A percentile compares a stretch with the other conserved stretches of the same genome.
phyloP scores from a whole-genome alignment of 192 early-diverging fungal species.

The Gaertneriomyces semiglobifer region DNA sequence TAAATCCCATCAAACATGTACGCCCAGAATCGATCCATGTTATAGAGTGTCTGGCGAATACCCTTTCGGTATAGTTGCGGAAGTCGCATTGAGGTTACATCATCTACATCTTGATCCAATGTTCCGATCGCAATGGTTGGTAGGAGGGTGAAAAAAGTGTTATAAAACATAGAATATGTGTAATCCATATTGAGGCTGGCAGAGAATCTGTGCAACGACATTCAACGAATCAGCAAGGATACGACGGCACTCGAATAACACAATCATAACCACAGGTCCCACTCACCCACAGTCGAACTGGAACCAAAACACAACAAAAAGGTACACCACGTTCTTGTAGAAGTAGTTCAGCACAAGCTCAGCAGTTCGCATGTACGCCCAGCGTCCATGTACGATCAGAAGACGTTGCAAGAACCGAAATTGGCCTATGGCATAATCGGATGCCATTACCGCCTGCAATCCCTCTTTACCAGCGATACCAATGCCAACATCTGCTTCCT shows the following conservation, averaged over 20 bases:
- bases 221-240: neutral
- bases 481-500: conserved; percentile 66
- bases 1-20: conserved; percentile 89
- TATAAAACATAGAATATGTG: conserved; percentile 89
- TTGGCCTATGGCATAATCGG: conserved; percentile 89
- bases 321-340: conserved; percentile 95
- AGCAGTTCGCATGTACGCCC: conserved; percentile 83
- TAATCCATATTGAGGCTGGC: conserved; percentile 57
- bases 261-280: neutral
- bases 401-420: conserved; percentile 86
- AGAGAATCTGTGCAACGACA: conserved; percentile 40
- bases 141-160: conserved; percentile 85
- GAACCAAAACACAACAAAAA: conserved; percentile 90
- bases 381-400: conserved; percentile 89
- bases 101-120: conserved; percentile 73
- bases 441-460: conserved; percentile 88
- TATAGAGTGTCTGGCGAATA: conserved; percentile 78
- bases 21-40: conserved; percentile 76
- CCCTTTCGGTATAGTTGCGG: conserved; percentile 78
- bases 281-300: conserved; percentile 87
- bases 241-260: no score
- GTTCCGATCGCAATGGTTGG: conserved; percentile 67
- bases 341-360: conserved; percentile 93
- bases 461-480: conserved; percentile 62
- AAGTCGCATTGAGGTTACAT: conserved; percentile 42